These are phyloP conservation scores for Bauhinia variegata DNA, from an alignment of 306 rosid genomes.

Conservation along the genomic window DNA sequence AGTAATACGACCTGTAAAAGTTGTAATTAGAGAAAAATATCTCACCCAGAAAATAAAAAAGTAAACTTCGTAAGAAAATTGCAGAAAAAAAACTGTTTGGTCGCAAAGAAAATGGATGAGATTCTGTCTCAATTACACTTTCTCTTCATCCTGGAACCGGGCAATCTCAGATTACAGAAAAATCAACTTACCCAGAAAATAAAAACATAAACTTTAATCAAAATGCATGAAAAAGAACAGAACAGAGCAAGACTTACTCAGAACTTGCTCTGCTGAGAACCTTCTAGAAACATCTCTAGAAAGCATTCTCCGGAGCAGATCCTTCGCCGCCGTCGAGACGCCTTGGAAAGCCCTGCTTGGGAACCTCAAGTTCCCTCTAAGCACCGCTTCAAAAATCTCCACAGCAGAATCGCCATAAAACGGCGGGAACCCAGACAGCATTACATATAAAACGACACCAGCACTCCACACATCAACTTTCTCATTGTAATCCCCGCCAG, in stretches of 20 bases:
- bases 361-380: slow-evolving; percentile 61
- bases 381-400: slow-evolving; percentile 66
- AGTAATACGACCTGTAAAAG: not conserved
- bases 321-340: slow-evolving; percentile 61
- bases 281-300: slow-evolving; percentile 67
- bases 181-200: no score
- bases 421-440: slow-evolving; percentile 67
- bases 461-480: slow-evolving; percentile 83
- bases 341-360: slow-evolving; percentile 52
- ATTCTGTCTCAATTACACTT: no score
- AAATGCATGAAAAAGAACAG: not conserved
- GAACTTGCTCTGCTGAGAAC: slow-evolving; percentile 66
- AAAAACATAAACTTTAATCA: no score
- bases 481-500: slow-evolving; percentile 58
- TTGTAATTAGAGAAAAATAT: no score
- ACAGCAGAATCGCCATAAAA: slow-evolving; percentile 62
- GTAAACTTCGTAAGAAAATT: not conserved
- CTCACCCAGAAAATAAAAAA: slow-evolving; percentile 3
- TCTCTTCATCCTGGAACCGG: no score
- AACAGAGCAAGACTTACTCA: slow-evolving; percentile 43
- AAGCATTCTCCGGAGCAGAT: slow-evolving; percentile 63
- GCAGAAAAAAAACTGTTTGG: no score
- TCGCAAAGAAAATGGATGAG: no score
- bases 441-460: slow-evolving; percentile 73
- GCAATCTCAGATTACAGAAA: no score